Percentiles rank a stretch among this genome's conserved stretches.
Conservation (phyloP, 345 rosid genomes). For the Dipteronia dyeriana region DNA sequence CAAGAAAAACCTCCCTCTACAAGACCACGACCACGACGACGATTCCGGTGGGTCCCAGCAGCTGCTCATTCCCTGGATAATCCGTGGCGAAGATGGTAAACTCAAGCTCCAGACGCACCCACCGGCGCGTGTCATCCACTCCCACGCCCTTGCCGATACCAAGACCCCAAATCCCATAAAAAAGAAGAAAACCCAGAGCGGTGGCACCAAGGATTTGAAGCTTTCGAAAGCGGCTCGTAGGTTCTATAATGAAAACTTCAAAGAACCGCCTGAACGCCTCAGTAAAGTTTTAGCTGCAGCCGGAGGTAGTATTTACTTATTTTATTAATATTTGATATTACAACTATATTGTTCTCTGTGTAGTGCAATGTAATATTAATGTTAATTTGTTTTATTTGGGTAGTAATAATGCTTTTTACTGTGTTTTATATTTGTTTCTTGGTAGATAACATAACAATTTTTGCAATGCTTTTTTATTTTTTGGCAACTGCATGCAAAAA, state of each 20-base stretch:
- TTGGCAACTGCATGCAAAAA: too few species aligned
- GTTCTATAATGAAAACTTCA: conserved; percentile 77
- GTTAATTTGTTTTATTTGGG: too few species aligned
- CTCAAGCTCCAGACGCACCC: conserved; percentile 75
- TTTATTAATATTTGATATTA: too few species aligned
- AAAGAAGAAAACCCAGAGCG: conserved; percentile 31
- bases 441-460: too few species aligned
- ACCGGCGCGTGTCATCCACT: conserved; percentile 57
- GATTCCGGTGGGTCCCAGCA: conserved; percentile 37
- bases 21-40: conserved; percentile 2
- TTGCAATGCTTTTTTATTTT: too few species aligned
- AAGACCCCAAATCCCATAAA: conserved; percentile 52
- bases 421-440: too few species aligned
- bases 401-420: too few species aligned
- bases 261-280: conserved; percentile 72
- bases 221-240: conserved; percentile 86
- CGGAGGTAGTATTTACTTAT: conserved; percentile 58
- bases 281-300: conserved; percentile 94
- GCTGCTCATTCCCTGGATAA: conserved; percentile 86
- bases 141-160: conserved; percentile 64
- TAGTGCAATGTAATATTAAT: too few species aligned
- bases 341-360: too few species aligned
- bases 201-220: conserved; percentile 2
- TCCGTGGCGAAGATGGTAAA: conserved; percentile 87
- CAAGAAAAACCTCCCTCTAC: conserved; percentile 26